Conservation (phyloP, 805 yeast species). For the Jamesozyma rosinii region DNA sequence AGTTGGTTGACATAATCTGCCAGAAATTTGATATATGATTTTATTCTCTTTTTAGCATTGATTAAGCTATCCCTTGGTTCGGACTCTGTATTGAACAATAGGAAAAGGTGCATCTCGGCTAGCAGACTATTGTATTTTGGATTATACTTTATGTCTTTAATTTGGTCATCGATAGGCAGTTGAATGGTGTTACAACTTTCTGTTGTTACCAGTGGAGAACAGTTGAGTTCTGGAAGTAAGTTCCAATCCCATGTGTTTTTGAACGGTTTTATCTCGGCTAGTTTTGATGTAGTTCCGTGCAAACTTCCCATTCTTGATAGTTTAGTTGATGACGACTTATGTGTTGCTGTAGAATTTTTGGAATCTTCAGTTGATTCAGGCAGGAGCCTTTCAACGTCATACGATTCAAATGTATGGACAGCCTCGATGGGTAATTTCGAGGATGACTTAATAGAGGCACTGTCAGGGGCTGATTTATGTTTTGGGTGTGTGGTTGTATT, state of each 20-base stretch:
- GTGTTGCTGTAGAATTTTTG: not conserved
- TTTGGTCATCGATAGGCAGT: slow-evolving; percentile 19
- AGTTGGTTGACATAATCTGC: slow-evolving; percentile 16
- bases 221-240: slow-evolving; percentile 16
- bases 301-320: slow-evolving; percentile 1
- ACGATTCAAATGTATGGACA: not conserved
- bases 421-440: not conserved
- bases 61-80: slow-evolving; percentile 14
- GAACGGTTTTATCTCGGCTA: slow-evolving; percentile 9
- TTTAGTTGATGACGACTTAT: not conserved
- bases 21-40: slow-evolving; percentile 15
- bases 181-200: slow-evolving; percentile 14
- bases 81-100: slow-evolving; percentile 20
- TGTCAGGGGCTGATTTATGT: too few relatives aligned
- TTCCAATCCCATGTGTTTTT: slow-evolving; percentile 21
- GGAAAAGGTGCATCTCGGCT: slow-evolving; percentile 19
- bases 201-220: slow-evolving; percentile 12
- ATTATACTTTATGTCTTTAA: slow-evolving; percentile 19
- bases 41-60: slow-evolving; percentile 16
- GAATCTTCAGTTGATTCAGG: not conserved
- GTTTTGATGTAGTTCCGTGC: slow-evolving; percentile 15
- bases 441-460: too few relatives aligned
- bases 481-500: not conserved
- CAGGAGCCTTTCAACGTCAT: not conserved
- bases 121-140: slow-evolving; percentile 21